These are phyloP conservation scores for Aspergillus indologenus DNA, from an alignment of 495 filamentous ascomycete genomes.

Conservation along the genomic window DNA sequence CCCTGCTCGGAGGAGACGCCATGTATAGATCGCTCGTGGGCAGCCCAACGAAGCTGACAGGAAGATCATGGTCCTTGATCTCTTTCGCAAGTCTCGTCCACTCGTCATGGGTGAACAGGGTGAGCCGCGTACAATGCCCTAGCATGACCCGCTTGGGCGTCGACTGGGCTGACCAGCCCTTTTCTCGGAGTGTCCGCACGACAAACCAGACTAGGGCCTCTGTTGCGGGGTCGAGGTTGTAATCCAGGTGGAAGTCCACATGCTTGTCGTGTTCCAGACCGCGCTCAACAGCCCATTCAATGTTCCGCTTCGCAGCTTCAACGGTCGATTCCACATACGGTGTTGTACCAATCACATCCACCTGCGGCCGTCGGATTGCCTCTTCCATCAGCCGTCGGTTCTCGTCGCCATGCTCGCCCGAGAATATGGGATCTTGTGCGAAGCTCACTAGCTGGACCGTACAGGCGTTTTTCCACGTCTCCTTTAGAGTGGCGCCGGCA, in stretches of 20 bases:
- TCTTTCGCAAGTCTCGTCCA: conserved; percentile 45
- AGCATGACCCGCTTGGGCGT: conserved; percentile 54
- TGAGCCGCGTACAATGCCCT: conserved; percentile 69
- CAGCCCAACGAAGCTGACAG: conserved; percentile 67
- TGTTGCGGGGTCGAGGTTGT: conserved; percentile 52
- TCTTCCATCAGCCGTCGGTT: conserved; percentile 47
- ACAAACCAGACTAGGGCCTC: conserved; percentile 53
- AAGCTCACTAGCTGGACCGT: conserved; percentile 70
- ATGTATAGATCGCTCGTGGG: conserved; percentile 75
- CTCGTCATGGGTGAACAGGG: conserved; percentile 49
- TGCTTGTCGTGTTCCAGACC: conserved; percentile 51
- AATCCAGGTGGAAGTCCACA: conserved; percentile 74
- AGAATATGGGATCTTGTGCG: conserved; percentile 69
- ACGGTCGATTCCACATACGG: conserved; percentile 65
- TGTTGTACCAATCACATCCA: conserved; percentile 65
- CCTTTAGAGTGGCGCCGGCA: conserved; percentile 56
- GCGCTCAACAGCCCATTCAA: conserved; percentile 57
- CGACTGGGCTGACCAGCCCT: conserved; percentile 40
- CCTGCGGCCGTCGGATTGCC: conserved; percentile 38
- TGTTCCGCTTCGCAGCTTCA: conserved; percentile 52
- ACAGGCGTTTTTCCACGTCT: conserved; percentile 51
- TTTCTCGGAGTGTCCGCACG: conserved; percentile 44
- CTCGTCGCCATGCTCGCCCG: conserved; percentile 44
- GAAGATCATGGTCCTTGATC: conserved; percentile 47
- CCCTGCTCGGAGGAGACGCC: conserved; percentile 50